Base-by-base conservation (phyloP, 306 rosid species). In the Quercus bicolor region DNA sequence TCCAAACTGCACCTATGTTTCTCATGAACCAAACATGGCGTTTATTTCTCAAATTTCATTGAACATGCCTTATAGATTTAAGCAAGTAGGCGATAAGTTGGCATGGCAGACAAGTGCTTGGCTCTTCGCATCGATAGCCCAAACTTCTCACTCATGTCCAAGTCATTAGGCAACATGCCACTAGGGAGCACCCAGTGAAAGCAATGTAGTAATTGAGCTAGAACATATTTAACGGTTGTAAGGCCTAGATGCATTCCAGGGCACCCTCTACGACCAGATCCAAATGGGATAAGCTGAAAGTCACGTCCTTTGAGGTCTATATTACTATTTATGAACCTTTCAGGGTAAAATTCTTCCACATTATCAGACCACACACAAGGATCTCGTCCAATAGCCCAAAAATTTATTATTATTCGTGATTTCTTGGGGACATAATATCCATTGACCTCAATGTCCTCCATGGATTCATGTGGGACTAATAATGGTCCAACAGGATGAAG, bases 221-320 rank as follows among this genome's bases (percentile, higher is more conserved):
- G 5, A 28, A 82, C 57, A 24, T 78, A 29, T 56, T 40, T 64
- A 5, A 75, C 72, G 1, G 77, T 66, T 18, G 34, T 70, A 1
- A 89, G 70, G 4, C 89, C 92, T 53, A 89, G 37, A 7, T 89
- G 79, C 33, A 87, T 37, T 20, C 89, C 90, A 1, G 89, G 85
- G 7, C 90, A 86, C 18, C 85, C 66, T 78, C 89, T 80, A 0
- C 89, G 68, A 14, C 89, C 86, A 1, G 86, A 84, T 14, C 89
- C 89, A 75, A 89, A 89, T 72, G 91, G 93, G 20, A 85, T 26
- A 0, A 89, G 83, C 52, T 75, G 26, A 16, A 79, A 89, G 8
- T 84, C 84, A 9, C 34, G 33, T n/a, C 86, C 89, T 1, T 33
- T 11, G 10, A 87, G 6, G 2, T 85, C 84, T 1, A 85, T 18